Conservation (phyloP, 1,139 yeast species). For the Yamadazyma taylorii region DNA sequence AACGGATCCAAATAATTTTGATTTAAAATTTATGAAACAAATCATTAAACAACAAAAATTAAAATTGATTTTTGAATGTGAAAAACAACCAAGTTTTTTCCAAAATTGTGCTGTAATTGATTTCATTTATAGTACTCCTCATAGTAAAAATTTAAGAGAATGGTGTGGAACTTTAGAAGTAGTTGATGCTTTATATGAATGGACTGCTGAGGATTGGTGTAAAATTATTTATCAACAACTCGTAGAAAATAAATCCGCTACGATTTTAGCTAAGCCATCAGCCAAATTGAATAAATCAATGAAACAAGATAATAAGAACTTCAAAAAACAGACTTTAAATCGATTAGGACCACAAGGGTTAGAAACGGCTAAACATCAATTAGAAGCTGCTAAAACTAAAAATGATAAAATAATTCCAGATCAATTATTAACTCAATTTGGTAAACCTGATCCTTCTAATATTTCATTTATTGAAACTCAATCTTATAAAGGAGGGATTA, state of each 20-base stretch:
- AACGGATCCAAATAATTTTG: slow-evolving; percentile 49
- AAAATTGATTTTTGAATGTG: slow-evolving; percentile 63
- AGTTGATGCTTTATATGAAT: slow-evolving; percentile 55
- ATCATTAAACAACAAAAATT: slow-evolving; percentile 64
- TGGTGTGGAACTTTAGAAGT: slow-evolving; percentile 60
- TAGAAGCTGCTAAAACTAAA: slow-evolving; percentile 61
- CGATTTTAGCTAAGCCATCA: slow-evolving; percentile 80
- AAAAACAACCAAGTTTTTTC: slow-evolving; percentile 61
- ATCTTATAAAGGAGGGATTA: slow-evolving; percentile 54
- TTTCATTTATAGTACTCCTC: slow-evolving; percentile 71
- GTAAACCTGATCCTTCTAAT: slow-evolving; percentile 71
- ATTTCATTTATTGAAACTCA: slow-evolving; percentile 72
- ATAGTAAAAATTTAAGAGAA: slow-evolving; percentile 56
- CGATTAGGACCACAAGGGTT: slow-evolving; percentile 65
- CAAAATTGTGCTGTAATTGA: slow-evolving; percentile 72
- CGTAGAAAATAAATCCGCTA: slow-evolving; percentile 65
- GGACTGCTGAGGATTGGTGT: slow-evolving; percentile 75
- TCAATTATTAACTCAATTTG: slow-evolving; percentile 56
- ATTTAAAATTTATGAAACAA: slow-evolving; percentile 64
- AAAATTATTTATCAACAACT: slow-evolving; percentile 52
- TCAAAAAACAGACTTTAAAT: slow-evolving; percentile 49
- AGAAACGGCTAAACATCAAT: slow-evolving; percentile 43
- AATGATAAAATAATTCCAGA: slow-evolving; percentile 81
- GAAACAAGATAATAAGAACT: slow-evolving; percentile 51
- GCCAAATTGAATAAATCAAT: slow-evolving; percentile 52